A percentile compares a stretch with the other conserved stretches of the same genome.
Evolutionary conservation across 2,329 filamentous ascomycete genomes (phyloP).

Genomic region (Cladobotryum mycophilum): DNA sequence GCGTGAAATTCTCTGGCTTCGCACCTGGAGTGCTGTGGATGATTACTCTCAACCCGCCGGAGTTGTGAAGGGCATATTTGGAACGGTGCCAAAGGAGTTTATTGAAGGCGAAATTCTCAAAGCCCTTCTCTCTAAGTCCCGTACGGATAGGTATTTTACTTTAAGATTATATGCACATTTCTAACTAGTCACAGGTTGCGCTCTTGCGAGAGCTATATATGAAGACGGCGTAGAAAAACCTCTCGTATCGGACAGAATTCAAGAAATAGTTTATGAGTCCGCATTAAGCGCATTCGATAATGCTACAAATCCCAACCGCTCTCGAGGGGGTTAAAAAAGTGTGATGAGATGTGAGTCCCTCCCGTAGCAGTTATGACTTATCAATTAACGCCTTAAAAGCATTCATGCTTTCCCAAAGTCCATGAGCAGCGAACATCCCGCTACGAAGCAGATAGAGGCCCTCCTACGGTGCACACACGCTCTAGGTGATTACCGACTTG

Average conservation of each 20-base stretch:
- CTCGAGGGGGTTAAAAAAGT: conserved; percentile 71
- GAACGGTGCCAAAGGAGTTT: conserved; percentile 51
- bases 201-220: conserved; percentile 57
- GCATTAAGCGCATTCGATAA: conserved; percentile 72
- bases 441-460: conserved; percentile 51
- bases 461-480: conserved; percentile 68
- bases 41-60: conserved; percentile 15
- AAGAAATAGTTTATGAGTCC: conserved; percentile 54
- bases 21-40: conserved; percentile 55
- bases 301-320: conserved; percentile 73
- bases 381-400: conserved; percentile 30
- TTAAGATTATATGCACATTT: not conserved
- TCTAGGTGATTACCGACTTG: conserved; percentile 69
- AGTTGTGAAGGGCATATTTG: conserved; percentile 55
- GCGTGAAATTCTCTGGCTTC: conserved; percentile 65
- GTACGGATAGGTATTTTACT: conserved; percentile 37
- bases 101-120: conserved; percentile 69
- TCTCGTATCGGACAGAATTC: conserved; percentile 45
- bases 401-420: conserved; percentile 57
- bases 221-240: conserved; percentile 44
- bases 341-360: conserved; percentile 60
- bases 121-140: conserved; percentile 53
- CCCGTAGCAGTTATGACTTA: not conserved
- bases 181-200: conserved; percentile 43
- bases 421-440: conserved; percentile 45